Evolutionary conservation across 2,329 filamentous ascomycete species (phyloP), one percentile per base, ranked within the genome.

Genomic region (Fusarium incarnatum): DNA sequence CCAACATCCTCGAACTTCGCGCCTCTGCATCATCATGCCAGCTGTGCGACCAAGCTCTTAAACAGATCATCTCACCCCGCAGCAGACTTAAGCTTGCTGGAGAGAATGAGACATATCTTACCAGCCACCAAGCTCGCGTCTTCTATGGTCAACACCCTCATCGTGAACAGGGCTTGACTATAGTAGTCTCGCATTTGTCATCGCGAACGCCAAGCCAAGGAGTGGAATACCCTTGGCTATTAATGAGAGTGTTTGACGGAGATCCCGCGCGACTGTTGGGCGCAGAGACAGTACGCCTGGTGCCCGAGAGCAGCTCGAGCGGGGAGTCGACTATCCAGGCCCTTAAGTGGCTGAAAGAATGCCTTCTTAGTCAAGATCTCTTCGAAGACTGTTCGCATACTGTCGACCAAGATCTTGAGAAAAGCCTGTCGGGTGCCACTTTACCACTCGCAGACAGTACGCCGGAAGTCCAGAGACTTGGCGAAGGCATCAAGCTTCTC

Each of bases 261-360:
- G 60, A 61, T 30, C 32, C 22, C 6, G 25, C 60, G 5, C 0
- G 10, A 18, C 0, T 2, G 1, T 28, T 22, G 2, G 56, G 56
- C 0, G 22, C 5, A 3, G 16, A 30, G 5, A 40, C 40, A 1
- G 16, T 13, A 10, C 32, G 46, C 0, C 6, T 11, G 0, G 3
- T 55, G 1, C 22, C 41, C 6, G 20, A 34, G 8, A 55, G 5
- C 10, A 61, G 6, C 1, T 54, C 27, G 0, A 41, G 30, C 2
- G 2, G 16, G 0, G 34, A n/a, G 11, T 62, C 56, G 1, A 42
- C 41, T 7, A 1, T 28, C 2, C 56, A 54, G 32, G 27, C n/a
- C 18, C 11, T 61, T 3, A 22, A 34, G n/a, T 63, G 56, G 60
- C 8, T 61, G 3, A 54, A 54, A 8, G 25, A 42, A 15, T 63